These are phyloP conservation scores for Pezicula rhizophila DNA, from an alignment of 2,329 filamentous ascomycete species.

Conservation along the genomic window DNA sequence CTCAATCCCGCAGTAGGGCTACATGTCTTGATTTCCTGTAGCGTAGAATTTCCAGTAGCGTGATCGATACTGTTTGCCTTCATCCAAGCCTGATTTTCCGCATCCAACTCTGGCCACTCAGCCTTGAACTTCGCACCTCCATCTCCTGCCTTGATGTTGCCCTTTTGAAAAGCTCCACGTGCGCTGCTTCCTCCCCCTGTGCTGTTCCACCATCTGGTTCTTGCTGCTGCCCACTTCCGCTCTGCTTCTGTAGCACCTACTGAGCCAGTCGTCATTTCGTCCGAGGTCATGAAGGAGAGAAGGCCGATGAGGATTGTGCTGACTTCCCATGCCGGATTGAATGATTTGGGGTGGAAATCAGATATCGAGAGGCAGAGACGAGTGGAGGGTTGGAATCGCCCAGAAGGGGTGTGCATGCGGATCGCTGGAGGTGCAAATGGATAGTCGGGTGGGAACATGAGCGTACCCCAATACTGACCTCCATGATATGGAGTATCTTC, in stretches of 20 bases:
- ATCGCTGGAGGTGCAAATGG: constrained; percentile 96
- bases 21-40: constrained; percentile 41
- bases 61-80: constrained; percentile 73
- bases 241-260: constrained; percentile 73
- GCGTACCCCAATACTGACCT: constrained; percentile 96
- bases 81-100: constrained; percentile 91
- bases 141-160: constrained; percentile 85
- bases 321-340: constrained; percentile 98
- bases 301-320: constrained; percentile 93
- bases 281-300: constrained; percentile 94
- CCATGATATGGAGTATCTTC: constrained; percentile 89
- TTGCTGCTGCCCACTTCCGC: constrained; percentile 68
- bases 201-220: constrained; percentile 92
- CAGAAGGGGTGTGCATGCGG: constrained; percentile 96
- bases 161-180: constrained; percentile 47
- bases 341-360: constrained; percentile 96
- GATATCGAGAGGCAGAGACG: constrained; percentile 92
- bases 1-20: constrained; percentile 54
- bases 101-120: constrained; percentile 86
- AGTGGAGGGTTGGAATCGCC: constrained; percentile 88
- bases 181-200: constrained; percentile 60
- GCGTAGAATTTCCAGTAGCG: constrained; percentile 63
- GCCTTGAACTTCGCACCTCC: constrained; percentile 82
- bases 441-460: constrained; percentile 93
- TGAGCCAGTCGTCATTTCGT: constrained; percentile 96